Conservation (phyloP, 768 basidiomycete species). For the Leccinum uliginosum region DNA sequence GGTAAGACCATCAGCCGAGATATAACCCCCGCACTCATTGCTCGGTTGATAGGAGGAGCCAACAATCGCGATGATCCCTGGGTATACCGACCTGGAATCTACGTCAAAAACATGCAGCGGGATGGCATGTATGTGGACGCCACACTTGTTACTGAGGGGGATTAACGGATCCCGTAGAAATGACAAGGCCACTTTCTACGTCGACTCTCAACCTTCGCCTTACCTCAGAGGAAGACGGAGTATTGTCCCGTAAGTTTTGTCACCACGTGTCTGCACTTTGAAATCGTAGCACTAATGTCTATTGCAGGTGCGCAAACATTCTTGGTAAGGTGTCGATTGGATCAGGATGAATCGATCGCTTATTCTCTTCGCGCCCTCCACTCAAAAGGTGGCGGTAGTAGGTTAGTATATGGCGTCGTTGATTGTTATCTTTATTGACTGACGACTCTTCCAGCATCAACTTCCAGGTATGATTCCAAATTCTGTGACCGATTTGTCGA, state of each 20-base stretch:
- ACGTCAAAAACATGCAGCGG: slow-evolving; percentile 66
- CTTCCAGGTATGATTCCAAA: slow-evolving; percentile 41
- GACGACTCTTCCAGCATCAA: slow-evolving; percentile 49
- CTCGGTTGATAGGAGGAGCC: slow-evolving; percentile 45
- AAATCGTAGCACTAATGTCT: neutral
- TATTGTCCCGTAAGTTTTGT: slow-evolving; percentile 57
- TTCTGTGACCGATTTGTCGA: neutral
- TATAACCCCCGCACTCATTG: neutral
- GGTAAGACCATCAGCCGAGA: slow-evolving; percentile 32
- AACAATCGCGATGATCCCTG: slow-evolving; percentile 73
- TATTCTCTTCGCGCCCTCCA: neutral
- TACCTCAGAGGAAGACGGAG: slow-evolving; percentile 58
- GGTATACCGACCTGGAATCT: slow-evolving; percentile 71
- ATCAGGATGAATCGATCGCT: neutral
- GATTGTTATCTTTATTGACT: neutral
- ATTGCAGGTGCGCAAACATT: slow-evolving; percentile 58
- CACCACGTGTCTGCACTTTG: neutral
- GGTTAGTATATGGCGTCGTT: slow-evolving; percentile 30
- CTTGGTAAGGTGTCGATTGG: slow-evolving; percentile 34
- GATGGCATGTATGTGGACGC: slow-evolving; percentile 53
- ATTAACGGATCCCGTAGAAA: slow-evolving; percentile 39
- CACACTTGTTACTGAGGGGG: neutral
- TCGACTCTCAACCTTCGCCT: slow-evolving; percentile 53
- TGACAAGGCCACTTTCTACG: slow-evolving; percentile 72
- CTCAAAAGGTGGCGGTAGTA: slow-evolving; percentile 48